Percentiles rank a stretch among this genome's conserved stretches.
phyloP scores from a whole-genome alignment of 371 early-diverging fungal species.

The Syncephalastrum racemosum region DNA sequence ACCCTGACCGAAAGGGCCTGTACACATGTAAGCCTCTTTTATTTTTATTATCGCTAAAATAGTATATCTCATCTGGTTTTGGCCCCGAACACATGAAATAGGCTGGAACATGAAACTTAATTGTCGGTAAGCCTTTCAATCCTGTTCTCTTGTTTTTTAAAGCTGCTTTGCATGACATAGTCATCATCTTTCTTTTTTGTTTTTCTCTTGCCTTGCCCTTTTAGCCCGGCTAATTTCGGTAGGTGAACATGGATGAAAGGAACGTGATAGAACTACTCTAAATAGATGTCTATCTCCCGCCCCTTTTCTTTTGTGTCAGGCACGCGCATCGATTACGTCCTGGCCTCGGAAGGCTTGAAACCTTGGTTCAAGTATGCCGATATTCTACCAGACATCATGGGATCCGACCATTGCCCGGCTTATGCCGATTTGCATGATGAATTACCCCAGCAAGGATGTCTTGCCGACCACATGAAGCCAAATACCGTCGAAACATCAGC shows the following conservation, averaged over 20 bases:
- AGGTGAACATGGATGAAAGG: constrained; percentile 5
- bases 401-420: constrained; percentile 93
- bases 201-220: background rate
- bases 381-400: constrained; percentile 65
- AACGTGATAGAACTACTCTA: too few species aligned
- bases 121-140: constrained; percentile 51
- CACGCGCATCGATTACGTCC: constrained; percentile 85
- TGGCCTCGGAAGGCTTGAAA: constrained; percentile 57
- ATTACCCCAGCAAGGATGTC: constrained; percentile 8
- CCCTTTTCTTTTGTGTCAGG: constrained; percentile 16
- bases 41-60: background rate
- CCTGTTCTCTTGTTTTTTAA: constrained; percentile 6
- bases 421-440: constrained; percentile 55
- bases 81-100: background rate
- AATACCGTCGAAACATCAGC: constrained; percentile 28
- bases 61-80: background rate
- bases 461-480: constrained; percentile 10
- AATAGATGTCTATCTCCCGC: background rate
- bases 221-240: constrained; percentile 60
- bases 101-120: constrained; percentile 80
- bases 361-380: constrained; percentile 58
- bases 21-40: constrained; percentile 51
- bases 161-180: constrained; percentile 1
- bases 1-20: constrained; percentile 51
- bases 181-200: constrained; percentile 8